These are phyloP conservation scores for Wilcoxina mikolae DNA, from an alignment of 495 filamentous ascomycete genomes.

Conservation along the genomic window DNA sequence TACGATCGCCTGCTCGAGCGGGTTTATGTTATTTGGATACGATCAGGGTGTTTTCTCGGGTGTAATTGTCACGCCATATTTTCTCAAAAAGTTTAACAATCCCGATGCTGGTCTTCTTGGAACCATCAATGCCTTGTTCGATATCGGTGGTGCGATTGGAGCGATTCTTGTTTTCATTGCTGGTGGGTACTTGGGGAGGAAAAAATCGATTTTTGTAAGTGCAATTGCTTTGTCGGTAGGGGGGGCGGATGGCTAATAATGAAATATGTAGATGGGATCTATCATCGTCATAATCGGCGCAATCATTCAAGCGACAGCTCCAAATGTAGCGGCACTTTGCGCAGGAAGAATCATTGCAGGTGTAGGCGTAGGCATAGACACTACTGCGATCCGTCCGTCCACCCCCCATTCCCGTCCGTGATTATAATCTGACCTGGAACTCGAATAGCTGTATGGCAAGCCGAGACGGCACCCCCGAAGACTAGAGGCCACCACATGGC, in stretches of 20 bases:
- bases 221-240: conserved; percentile 34
- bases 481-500: conserved; percentile 3
- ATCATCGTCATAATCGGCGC: conserved; percentile 29
- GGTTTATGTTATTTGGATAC: conserved; percentile 36
- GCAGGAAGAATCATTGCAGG: conserved; percentile 19
- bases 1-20: conserved; percentile 32
- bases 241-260: conserved; percentile 30
- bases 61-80: conserved; percentile 6
- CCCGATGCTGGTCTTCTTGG: conserved; percentile 33
- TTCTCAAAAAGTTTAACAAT: conserved; percentile 29
- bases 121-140: conserved; percentile 35
- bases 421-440: background rate
- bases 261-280: conserved; percentile 31
- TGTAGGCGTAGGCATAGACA: conserved; percentile 4
- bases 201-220: conserved; percentile 33
- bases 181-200: conserved; percentile 34
- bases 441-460: conserved; percentile 4
- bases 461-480: conserved; percentile 3
- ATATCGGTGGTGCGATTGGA: conserved; percentile 36
- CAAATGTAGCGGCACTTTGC: conserved; percentile 22
- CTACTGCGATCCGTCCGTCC: conserved; percentile 3
- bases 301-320: conserved; percentile 22
- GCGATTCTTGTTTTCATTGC: conserved; percentile 33
- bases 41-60: conserved; percentile 36
- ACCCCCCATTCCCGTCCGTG: background rate